phyloP scores from a whole-genome alignment of 2,329 filamentous ascomycete species.

The Tympanopsis confertula region DNA sequence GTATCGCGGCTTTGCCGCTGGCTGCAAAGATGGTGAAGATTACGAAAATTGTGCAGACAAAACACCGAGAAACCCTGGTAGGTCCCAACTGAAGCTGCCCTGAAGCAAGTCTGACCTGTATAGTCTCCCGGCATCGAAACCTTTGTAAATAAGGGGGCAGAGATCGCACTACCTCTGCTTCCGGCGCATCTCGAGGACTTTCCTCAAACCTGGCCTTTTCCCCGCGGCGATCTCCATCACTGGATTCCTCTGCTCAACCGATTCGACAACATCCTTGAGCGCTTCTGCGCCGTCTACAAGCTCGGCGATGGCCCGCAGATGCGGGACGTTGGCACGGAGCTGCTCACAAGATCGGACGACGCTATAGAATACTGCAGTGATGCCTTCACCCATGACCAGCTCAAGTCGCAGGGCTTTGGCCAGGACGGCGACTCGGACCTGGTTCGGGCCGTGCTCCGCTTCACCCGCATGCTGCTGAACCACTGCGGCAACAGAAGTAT shows the following conservation, averaged over 20 bases:
- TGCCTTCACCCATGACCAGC: constrained; percentile 28
- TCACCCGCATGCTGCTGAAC: constrained; percentile 78
- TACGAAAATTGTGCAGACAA: constrained; percentile 53
- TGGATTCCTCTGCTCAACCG: constrained; percentile 93
- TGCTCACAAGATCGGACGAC: constrained; percentile 48
- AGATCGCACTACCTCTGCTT: constrained; percentile 62
- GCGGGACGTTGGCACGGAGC: constrained; percentile 57
- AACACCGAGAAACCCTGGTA: constrained; percentile 58
- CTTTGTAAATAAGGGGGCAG: constrained; percentile 63
- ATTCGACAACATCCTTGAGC: constrained; percentile 79
- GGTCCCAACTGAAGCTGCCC: constrained; percentile 16
- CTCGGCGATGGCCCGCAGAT: constrained; percentile 72
- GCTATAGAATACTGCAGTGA: constrained; percentile 39
- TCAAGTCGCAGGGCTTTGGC: constrained; percentile 51
- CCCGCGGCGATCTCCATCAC: constrained; percentile 89
- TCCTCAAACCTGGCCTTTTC: constrained; percentile 85
- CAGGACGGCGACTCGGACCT: constrained; percentile 70
- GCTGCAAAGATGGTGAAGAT: constrained; percentile 56
- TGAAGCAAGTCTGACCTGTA: not conserved
- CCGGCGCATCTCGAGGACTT: constrained; percentile 69
- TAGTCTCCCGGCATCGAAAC: constrained; percentile 80
- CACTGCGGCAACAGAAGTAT: constrained; percentile 95
- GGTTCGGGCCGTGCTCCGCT: constrained; percentile 68
- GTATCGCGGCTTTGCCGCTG: constrained; percentile 46
- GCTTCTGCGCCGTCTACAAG: constrained; percentile 69